Evolutionary conservation across 1,284 basidiomycete genomes (phyloP), one percentile per base, ranked within the genome.

Genomic region (Puccinia hordei): DNA sequence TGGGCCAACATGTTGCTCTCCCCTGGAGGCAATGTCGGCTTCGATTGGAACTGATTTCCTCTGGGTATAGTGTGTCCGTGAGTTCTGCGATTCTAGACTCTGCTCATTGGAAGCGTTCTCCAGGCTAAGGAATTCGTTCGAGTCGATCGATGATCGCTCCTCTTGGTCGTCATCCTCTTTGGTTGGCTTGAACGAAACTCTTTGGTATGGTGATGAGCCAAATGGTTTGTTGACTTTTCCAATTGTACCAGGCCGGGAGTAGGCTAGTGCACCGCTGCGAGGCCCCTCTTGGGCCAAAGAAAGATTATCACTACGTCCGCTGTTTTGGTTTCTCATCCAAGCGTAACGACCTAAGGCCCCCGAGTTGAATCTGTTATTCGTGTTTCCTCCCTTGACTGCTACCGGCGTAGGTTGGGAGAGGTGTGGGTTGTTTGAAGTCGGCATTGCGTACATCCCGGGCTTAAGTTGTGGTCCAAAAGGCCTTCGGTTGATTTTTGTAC

Each of bases 291-390:
- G 35, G 1, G 57, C 19, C 22, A 53, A 44, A 10, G 53, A 8
- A n/a, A 30, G 22, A 38, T 24, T 19, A 41, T 61, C 72, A 27
- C n/a, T 41, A 8, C 61, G 57, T 33, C 41, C 51, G 41, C 69
- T 22, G 44, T 44, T 41, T 35, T 59, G 68, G 72, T 53, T 63
- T 73, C 66, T 73, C 30, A 80, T 61, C 78, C 78, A 80, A 35
- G 78, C 78, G 66, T 80, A 80, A 63, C 78, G 78, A 51, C 69
- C 69, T 22, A 80, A 55, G 24, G 78, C 57, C 17, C 68, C 66
- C 13, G 78, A 80, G 41, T 57, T 61, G 17, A 80, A 46, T 59
- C 69, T 24, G 63, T 51, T 59, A 22, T 49, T 33, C 30, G 78
- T 51, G 27, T 41, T 51, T 46, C 27, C 44, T 6, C 27, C 66